Evolutionary conservation across 352 stramenopile species (phyloP).

Genomic region (Pythium vanterpoolii): DNA sequence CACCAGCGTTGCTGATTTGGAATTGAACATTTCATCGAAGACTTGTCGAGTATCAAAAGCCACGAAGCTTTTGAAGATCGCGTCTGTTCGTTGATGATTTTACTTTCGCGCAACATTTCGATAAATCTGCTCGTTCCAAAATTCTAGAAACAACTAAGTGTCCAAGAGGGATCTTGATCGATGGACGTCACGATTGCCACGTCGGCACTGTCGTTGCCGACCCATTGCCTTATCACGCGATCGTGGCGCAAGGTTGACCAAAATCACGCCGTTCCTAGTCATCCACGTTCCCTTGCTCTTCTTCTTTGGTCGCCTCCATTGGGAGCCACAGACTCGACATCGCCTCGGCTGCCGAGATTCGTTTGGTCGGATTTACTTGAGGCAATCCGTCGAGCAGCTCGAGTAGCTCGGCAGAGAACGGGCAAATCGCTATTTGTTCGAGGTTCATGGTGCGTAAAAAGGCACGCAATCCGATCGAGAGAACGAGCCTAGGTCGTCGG

Average conservation of each 20-base stretch:
- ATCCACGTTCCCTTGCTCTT: not conserved
- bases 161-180: not conserved
- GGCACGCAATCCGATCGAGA: slow-evolving; percentile 37
- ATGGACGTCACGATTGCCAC: not conserved
- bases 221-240: not conserved
- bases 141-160: not conserved
- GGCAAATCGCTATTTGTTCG: slow-evolving; percentile 54
- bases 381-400: slow-evolving; percentile 84
- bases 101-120: slow-evolving; percentile 21
- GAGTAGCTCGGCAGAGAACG: slow-evolving; percentile 56
- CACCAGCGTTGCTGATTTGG: too few species aligned
- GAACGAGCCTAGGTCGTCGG: slow-evolving; percentile 48
- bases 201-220: not conserved
- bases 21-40: not conserved
- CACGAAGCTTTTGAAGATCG: slow-evolving; percentile 12
- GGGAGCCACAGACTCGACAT: slow-evolving; percentile 56
- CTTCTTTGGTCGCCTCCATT: not conserved
- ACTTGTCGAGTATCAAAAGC: not conserved
- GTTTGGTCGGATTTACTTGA: slow-evolving; percentile 72
- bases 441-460: slow-evolving; percentile 67
- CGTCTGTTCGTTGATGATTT: slow-evolving; percentile 1
- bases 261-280: not conserved
- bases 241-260: not conserved
- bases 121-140: not conserved
- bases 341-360: slow-evolving; percentile 51